A percentile compares a stretch with the other conserved stretches of the same genome.
These are phyloP conservation scores for Epichloe uncinata DNA, from an alignment of 2,329 filamentous ascomycete genomes.

Conservation along the genomic window DNA sequence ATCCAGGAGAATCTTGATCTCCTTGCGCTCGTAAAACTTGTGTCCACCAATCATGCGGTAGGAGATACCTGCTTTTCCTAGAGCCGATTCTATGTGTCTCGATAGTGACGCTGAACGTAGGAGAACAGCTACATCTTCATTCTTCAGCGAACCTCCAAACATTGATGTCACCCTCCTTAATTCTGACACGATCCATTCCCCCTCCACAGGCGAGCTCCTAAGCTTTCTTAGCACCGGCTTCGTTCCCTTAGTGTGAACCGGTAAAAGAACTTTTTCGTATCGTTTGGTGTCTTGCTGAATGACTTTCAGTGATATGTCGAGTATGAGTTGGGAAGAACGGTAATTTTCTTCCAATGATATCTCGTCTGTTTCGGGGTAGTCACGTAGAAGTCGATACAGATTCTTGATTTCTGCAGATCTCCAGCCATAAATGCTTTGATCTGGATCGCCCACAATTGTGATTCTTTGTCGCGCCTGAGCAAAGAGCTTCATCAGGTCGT, in stretches of 20 bases:
- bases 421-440: slow-evolving; percentile 97
- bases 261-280: slow-evolving; percentile 65
- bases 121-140: slow-evolving; percentile 73
- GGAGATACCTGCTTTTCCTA: slow-evolving; percentile 68
- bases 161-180: slow-evolving; percentile 57
- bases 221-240: slow-evolving; percentile 69
- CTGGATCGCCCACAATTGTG: slow-evolving; percentile 90
- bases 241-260: slow-evolving; percentile 69
- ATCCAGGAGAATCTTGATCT: slow-evolving; percentile 78
- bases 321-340: slow-evolving; percentile 74
- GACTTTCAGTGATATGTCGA: slow-evolving; percentile 66
- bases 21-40: slow-evolving; percentile 82
- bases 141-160: slow-evolving; percentile 58
- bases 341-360: slow-evolving; percentile 91
- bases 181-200: slow-evolving; percentile 79
- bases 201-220: slow-evolving; percentile 57
- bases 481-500: slow-evolving; percentile 83
- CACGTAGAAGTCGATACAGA: slow-evolving; percentile 59
- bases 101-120: slow-evolving; percentile 77
- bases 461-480: slow-evolving; percentile 62
- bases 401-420: slow-evolving; percentile 88
- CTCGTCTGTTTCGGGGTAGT: slow-evolving; percentile 67
- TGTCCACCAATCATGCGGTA: slow-evolving; percentile 88
- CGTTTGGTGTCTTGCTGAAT: slow-evolving; percentile 81
- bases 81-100: slow-evolving; percentile 67